Evolutionary conservation across 2,329 filamentous ascomycete genomes (phyloP).

Genomic region (Ampelomyces quisqualis): DNA sequence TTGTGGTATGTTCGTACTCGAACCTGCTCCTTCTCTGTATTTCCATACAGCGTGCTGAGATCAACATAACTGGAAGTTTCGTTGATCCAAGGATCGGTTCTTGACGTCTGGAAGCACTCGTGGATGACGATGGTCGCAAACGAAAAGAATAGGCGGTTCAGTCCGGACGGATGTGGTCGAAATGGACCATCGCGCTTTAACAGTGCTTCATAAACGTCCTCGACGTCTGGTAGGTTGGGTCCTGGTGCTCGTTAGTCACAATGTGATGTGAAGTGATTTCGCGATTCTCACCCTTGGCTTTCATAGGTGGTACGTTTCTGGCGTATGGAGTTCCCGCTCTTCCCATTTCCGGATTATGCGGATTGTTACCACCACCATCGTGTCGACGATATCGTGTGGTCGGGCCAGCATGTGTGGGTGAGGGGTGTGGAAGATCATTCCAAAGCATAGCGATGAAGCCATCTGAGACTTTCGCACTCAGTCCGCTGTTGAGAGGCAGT

Average conservation of each 20-base stretch:
- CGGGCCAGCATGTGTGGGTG: slow-evolving; percentile 51
- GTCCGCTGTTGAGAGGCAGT: slow-evolving; percentile 52
- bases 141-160: slow-evolving; percentile 72
- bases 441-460: slow-evolving; percentile 57
- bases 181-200: slow-evolving; percentile 60
- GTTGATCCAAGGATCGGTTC: slow-evolving; percentile 61
- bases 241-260: slow-evolving; percentile 34
- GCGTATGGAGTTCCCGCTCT: slow-evolving; percentile 58
- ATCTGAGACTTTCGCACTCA: slow-evolving; percentile 52
- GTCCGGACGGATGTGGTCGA: slow-evolving; percentile 65
- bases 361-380: slow-evolving; percentile 50
- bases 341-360: slow-evolving; percentile 54
- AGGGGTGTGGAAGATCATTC: slow-evolving; percentile 55
- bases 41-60: slow-evolving; percentile 68
- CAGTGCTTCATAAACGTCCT: slow-evolving; percentile 64
- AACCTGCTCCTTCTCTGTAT: slow-evolving; percentile 65
- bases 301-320: slow-evolving; percentile 57
- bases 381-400: slow-evolving; percentile 47
- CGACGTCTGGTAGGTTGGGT: slow-evolving; percentile 60
- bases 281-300: slow-evolving; percentile 47
- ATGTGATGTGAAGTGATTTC: slow-evolving; percentile 13
- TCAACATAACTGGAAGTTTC: slow-evolving; percentile 73
- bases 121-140: slow-evolving; percentile 64
- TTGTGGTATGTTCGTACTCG: slow-evolving; percentile 64
- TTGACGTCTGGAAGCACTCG: slow-evolving; percentile 66